Base-by-base conservation (phyloP, 306 rosid genomes). In the Pyrus betulifolia region DNA sequence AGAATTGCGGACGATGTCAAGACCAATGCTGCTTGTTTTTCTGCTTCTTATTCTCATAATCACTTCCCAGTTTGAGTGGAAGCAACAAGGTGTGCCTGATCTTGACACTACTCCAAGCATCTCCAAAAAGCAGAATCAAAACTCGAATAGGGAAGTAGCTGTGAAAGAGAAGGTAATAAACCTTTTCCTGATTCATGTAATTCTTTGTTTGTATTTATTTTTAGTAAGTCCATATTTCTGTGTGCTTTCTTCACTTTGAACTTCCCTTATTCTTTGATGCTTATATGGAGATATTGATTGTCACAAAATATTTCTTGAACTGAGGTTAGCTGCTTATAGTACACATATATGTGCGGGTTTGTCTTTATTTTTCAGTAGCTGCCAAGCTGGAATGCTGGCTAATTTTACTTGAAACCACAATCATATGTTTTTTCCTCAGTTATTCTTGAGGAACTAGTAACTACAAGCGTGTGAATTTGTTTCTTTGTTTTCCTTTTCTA, bases 11-110 rank as follows among this genome's bases (percentile, higher is more conserved):
- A 81, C 21, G 73, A 93, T 93, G 97, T 85, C 98, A 67, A 89
- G 95, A 79, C 90, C 98, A 13, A 83, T 91, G 93, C 55, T 93
- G 75, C 96, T 93, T 78, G 97, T 86, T 70, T 91, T 89, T 84
- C 81, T 93, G 84, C 79, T 93, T 69, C 49, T 93, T 84, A 46
- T 93, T 80, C 92, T 93, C 69, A 91, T 93, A 76, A 89, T 93
- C 78, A 89, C 98, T 59, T 91, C 97, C n/a, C 96, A 91, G 84
- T 91, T 93, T 64, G 98, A 93, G 84, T 91, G 98, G 98, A 91
- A 79, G 72, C 97, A 89, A 74, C 97, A 77, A 78, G 88, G 90
- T 76, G 96, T 88, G 59, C 54, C 83, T 71, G 98, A 91, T 80
- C 88, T 86, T 64, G 92, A 89, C 25, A 61, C 85, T 23, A 77